Evolutionary conservation across 73 alveolate species (phyloP), one percentile per base, ranked within the genome.

Genomic region (Stentor coeruleus): DNA sequence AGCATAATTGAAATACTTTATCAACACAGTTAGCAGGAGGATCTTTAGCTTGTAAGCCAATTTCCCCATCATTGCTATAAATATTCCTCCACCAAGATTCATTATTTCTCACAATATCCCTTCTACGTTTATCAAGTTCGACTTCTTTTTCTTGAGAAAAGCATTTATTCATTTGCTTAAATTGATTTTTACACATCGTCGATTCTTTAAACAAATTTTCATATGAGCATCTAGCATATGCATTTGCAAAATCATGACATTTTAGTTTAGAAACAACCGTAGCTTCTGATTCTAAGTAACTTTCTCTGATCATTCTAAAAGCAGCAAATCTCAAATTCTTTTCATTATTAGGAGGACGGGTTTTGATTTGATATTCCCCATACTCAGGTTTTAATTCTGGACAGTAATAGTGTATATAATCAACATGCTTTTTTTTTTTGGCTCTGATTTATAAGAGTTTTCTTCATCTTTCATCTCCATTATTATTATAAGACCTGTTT

Each of bases 71-170:
- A 66, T 83, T 88, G 84, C 84, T 88, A 77, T 87, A 85, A 15
- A 87, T 60, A 79, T 84, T 88, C 41, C 42, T 87, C 93, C 93
- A 87, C 92, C 93, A 87, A 90, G 91, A 87, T 59, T 87, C 93
- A 6, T 81, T 37, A 72, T 87, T 85, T 76, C 90, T 83, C 20
- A 60, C 74, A 76, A 87, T 84, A 59, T 87, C 90, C 59, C 93
- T 87, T 87, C 93, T 87, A 14, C 88, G 28, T 55, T 85, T 87
- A 87, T 87, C 93, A 86, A 85, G 80, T 66, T 87, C 93, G 4
- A 87, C 84, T 30, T 87, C 91, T 38, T 20, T 59, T 40, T 87
- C 91, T 41, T 85, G 87, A n/a, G 58, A 39, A 28, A 87, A 76
- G 75, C 93, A 87, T 75, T 74, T 72, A 58, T 87, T 76, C 93